These are phyloP conservation scores for Ustilago sp. DNA, from an alignment of 1,284 basidiomycete species.

Conservation along the genomic window DNA sequence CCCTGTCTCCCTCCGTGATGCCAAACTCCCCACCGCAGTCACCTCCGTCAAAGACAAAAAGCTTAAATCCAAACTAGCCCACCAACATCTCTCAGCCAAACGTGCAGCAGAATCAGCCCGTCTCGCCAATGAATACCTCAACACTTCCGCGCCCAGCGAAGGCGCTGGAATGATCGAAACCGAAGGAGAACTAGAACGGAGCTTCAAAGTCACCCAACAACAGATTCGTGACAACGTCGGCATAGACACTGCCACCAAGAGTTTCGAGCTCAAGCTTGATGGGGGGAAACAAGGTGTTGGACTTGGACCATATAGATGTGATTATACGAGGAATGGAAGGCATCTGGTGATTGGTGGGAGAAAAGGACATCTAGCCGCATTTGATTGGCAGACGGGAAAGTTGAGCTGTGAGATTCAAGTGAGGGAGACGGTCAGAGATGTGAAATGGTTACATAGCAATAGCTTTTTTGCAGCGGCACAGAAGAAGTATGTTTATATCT, in stretches of 20 bases:
- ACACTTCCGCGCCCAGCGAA: conserved; percentile 60
- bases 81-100: conserved; percentile 57
- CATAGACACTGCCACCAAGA: conserved; percentile 79
- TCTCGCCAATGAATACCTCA: conserved; percentile 66
- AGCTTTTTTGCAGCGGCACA: conserved; percentile 95
- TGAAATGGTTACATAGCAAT: conserved; percentile 93
- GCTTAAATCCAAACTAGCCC: conserved; percentile 62
- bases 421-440: conserved; percentile 87
- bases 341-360: conserved; percentile 74
- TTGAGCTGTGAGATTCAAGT: conserved; percentile 90
- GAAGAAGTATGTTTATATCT: conserved; percentile 95
- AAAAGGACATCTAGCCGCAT: conserved; percentile 90
- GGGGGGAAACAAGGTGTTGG: conserved; percentile 71
- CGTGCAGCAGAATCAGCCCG: conserved; percentile 62
- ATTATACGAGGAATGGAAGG: conserved; percentile 90
- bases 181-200: conserved; percentile 84
- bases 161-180: conserved; percentile 79
- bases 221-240: conserved; percentile 81
- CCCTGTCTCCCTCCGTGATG: conserved; percentile 49
- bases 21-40: conserved; percentile 60
- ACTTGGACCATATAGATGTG: conserved; percentile 81
- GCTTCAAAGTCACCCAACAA: conserved; percentile 86
- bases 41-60: conserved; percentile 65
- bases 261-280: conserved; percentile 84
- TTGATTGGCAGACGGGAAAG: conserved; percentile 91